Evolutionary conservation across 176 grass and related monocot species (phyloP).

Genomic region (Tillandsia leiboldiana): DNA sequence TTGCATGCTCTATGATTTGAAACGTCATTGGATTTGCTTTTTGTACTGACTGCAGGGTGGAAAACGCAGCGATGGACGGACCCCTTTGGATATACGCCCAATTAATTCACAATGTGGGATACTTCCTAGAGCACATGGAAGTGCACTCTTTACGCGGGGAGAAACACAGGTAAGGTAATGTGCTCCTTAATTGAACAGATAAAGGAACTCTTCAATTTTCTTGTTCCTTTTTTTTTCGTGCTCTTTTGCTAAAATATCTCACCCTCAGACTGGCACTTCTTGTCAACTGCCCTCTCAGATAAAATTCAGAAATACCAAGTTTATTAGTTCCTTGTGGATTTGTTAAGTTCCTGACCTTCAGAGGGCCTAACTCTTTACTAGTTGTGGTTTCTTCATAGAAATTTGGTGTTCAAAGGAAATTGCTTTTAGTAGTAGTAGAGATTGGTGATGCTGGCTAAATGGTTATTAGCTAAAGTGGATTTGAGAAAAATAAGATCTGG

Average conservation of each 20-base stretch:
- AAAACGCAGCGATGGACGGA: constrained; percentile 88
- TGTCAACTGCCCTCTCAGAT: too few relatives aligned
- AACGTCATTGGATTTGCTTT: not conserved
- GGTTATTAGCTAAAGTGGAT: too few relatives aligned
- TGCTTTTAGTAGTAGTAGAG: too few relatives aligned
- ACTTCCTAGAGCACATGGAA: constrained; percentile 94
- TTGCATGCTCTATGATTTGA: not conserved
- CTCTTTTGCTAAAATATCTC: not conserved
- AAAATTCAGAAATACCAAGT: too few relatives aligned
- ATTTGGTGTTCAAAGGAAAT: too few relatives aligned
- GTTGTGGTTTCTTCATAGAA: too few relatives aligned
- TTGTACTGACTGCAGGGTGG: constrained; percentile 51
- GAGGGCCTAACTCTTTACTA: too few relatives aligned
- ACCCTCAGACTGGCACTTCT: not conserved
- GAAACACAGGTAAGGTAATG: constrained; percentile 94
- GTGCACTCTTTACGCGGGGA: constrained; percentile 86
- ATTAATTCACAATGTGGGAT: constrained; percentile 80
- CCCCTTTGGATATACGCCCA: constrained; percentile 60
- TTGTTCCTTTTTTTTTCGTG: constrained; percentile 1
- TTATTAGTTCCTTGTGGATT: too few relatives aligned
- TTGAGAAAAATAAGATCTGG: too few relatives aligned
- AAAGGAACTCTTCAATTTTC: constrained; percentile 9
- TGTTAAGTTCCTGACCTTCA: too few relatives aligned
- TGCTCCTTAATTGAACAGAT: constrained; percentile 24
- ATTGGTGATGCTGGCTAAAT: too few relatives aligned